Evolutionary conservation across 2,329 filamentous ascomycete genomes (phyloP), one percentile per base, ranked within the genome.

Genomic region (Claviceps capensis): DNA sequence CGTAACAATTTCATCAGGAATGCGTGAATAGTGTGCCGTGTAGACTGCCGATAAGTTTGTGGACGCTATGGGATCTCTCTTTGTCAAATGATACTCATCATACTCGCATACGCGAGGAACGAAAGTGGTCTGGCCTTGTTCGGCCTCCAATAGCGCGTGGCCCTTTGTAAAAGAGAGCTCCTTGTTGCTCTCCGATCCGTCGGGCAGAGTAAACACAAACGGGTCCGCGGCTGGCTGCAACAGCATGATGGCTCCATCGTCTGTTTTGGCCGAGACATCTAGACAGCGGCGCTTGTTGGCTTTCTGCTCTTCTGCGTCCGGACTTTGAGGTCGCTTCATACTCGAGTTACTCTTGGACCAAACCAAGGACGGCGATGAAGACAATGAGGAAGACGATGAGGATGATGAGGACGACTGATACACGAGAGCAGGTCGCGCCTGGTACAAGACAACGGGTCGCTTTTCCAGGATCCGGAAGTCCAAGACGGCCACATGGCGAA

Each of bases 401-500:
- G 13, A 44, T 26, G 42, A 26, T n/a, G 42, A 63, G 65, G 48
- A 60, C 56, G 41, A 56, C 53, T 8, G 65, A 65, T 9, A 63
- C 55, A 62, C 38, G 54, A 62, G 53, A 30, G 61, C 52, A 52
- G 64, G 52, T 59, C 54, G 62, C 48, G 64, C 57, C 51, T 66
- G 60, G 48, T 71, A 66, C 55, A 74, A 54, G 48, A 61, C 64
- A 37, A 74, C 69, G 11, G 72, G 73, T 4, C 72, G 71, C 62
- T 77, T 79, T 60, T 79, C 75, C 19, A 81, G 62, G 37, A 81
- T 74, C 53, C 78, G 70, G 54, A 81, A 81, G 61, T 81, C 78
- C 37, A 81, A 65, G 8, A 80, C 72, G 22, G 75, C 72, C 23
- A 70, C 65, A 45, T 70, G 65, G 47, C 67, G 65, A 56, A 79